These are phyloP conservation scores for Penicillium sp. DNA, from an alignment of 2,329 filamentous ascomycete species.

Conservation along the genomic window DNA sequence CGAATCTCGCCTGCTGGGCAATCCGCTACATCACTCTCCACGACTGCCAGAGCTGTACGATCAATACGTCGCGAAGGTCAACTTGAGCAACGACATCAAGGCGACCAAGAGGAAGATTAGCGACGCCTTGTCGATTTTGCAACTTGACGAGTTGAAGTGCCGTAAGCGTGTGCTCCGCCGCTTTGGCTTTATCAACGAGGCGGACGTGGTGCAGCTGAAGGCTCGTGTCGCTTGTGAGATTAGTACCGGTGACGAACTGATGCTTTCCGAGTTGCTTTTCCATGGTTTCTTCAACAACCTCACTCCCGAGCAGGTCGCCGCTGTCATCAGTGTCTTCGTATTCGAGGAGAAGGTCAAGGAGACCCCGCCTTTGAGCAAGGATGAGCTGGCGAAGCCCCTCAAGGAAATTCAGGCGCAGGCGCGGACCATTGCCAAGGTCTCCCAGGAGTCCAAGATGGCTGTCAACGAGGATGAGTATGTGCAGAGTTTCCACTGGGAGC, in stretches of 20 bases:
- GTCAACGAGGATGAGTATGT: conserved; percentile 96
- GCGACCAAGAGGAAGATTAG: conserved; percentile 82
- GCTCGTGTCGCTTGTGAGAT: conserved; percentile 98
- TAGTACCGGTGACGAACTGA: conserved; percentile 90
- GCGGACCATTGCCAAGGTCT: conserved; percentile 86
- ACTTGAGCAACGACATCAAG: conserved; percentile 77
- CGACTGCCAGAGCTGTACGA: conserved; percentile 82
- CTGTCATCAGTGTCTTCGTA: conserved; percentile 89
- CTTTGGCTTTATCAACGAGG: conserved; percentile 92
- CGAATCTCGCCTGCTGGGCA: conserved; percentile 83
- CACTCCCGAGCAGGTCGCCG: conserved; percentile 80
- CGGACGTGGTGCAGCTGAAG: conserved; percentile 94
- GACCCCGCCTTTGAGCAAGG: conserved; percentile 64
- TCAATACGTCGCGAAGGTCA: conserved; percentile 80
- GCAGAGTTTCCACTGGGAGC: conserved; percentile 83
- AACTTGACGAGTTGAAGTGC: conserved; percentile 94
- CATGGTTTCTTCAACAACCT: conserved; percentile 98
- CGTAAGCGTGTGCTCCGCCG: conserved; percentile 93
- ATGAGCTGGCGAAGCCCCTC: conserved; percentile 83
- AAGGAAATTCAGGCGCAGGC: conserved; percentile 86
- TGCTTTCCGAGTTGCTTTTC: conserved; percentile 90
- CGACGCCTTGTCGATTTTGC: conserved; percentile 82
- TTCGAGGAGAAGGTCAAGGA: conserved; percentile 95
- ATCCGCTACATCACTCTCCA: conserved; percentile 88
- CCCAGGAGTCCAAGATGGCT: conserved; percentile 87